These are phyloP conservation scores for Alopecurus myosuroides DNA, from an alignment of 176 grass and related monocot species.

Conservation along the genomic window DNA sequence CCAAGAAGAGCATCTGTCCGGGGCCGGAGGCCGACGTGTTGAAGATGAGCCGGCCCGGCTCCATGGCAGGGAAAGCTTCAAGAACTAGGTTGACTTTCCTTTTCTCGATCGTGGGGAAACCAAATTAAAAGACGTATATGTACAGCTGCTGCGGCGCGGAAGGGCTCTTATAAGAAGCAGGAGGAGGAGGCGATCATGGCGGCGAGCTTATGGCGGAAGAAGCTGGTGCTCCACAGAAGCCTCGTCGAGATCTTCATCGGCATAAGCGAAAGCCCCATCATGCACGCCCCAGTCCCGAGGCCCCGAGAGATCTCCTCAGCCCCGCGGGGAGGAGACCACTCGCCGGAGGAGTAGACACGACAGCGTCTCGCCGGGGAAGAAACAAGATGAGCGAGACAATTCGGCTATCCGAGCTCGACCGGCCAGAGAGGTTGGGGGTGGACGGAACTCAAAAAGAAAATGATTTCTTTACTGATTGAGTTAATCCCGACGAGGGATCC, in stretches of 20 bases:
- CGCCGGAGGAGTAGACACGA: background rate
- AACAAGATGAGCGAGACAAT: slow-evolving; percentile 23
- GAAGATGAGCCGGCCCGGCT: slow-evolving; percentile 78
- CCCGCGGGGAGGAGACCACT: slow-evolving; percentile 28
- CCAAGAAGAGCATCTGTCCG: slow-evolving; percentile 70
- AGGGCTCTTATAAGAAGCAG: slow-evolving; percentile 65
- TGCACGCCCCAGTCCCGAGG: slow-evolving; percentile 27
- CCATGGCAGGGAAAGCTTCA: slow-evolving; percentile 47
- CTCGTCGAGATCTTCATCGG: slow-evolving; percentile 88
- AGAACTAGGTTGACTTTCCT: slow-evolving; percentile 22
- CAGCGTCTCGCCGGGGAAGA: slow-evolving; percentile 25
- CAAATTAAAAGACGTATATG: slow-evolving; percentile 20
- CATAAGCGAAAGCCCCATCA: slow-evolving; percentile 78
- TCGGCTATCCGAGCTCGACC: slow-evolving; percentile 20
- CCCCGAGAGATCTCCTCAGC: slow-evolving; percentile 57
- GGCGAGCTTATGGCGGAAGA: slow-evolving; percentile 98
- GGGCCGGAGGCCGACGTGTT: slow-evolving; percentile 42
- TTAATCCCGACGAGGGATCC: background rate
- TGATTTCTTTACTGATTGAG: slow-evolving; percentile 9
- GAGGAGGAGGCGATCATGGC: slow-evolving; percentile 59
- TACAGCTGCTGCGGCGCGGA: slow-evolving; percentile 18
- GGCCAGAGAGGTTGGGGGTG: slow-evolving; percentile 11
- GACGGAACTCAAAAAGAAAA: background rate
- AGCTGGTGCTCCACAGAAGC: slow-evolving; percentile 96
- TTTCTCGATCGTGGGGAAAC: background rate